phyloP scores from a whole-genome alignment of 2,329 filamentous ascomycete species.

The Beauveria bassiana region DNA sequence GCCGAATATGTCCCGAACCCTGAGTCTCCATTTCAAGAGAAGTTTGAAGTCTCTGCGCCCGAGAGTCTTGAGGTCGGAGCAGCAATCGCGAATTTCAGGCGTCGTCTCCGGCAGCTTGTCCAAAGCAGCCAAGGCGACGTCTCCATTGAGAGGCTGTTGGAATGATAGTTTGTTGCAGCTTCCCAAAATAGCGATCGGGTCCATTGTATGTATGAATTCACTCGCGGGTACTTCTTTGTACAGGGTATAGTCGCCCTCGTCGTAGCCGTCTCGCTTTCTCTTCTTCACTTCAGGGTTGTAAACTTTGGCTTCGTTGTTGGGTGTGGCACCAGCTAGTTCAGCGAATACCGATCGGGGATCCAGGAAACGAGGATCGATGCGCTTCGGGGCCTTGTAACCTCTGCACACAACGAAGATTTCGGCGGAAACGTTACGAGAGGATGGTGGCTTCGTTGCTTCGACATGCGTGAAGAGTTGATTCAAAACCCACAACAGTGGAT shows the following conservation, averaged over 20 bases:
- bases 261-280: constrained; percentile 93
- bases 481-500: constrained; percentile 91
- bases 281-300: constrained; percentile 98
- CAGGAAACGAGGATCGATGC: constrained; percentile 84
- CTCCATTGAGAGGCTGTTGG: constrained; percentile 67
- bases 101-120: constrained; percentile 83
- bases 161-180: constrained; percentile 79
- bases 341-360: constrained; percentile 88
- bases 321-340: constrained; percentile 74
- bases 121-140: constrained; percentile 80
- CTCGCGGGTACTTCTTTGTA: constrained; percentile 84
- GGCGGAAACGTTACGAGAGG: constrained; percentile 89
- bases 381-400: constrained; percentile 91
- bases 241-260: constrained; percentile 89
- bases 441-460: constrained; percentile 94
- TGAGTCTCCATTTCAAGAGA: constrained; percentile 81
- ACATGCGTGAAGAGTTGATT: constrained; percentile 94
- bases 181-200: constrained; percentile 88
- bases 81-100: constrained; percentile 69
- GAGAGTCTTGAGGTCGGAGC: constrained; percentile 77
- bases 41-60: constrained; percentile 92
- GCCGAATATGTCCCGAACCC: constrained; percentile 84
- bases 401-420: constrained; percentile 98
- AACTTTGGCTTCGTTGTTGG: constrained; percentile 96
- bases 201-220: constrained; percentile 88